Conservation (phyloP, 2,329 filamentous ascomycete genomes). For the Remersonia thermophila region DNA sequence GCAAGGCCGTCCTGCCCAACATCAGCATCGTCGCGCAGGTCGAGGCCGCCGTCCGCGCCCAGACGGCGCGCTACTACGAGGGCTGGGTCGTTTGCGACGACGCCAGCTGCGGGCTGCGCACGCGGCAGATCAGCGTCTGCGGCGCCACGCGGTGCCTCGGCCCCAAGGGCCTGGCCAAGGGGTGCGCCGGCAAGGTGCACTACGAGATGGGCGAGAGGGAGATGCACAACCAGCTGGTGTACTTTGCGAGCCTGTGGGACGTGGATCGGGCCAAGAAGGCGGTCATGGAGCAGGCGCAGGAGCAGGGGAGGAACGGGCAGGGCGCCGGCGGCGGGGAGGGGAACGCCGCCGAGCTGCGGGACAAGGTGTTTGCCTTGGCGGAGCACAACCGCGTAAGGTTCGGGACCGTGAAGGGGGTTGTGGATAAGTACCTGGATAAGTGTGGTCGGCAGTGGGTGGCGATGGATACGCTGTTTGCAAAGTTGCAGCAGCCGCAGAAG, state of each 20-base stretch:
- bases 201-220: slow-evolving; percentile 83
- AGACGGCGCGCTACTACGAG: slow-evolving; percentile 80
- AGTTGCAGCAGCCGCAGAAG: too few relatives aligned
- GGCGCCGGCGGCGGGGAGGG: slow-evolving; percentile 29
- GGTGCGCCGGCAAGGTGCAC: slow-evolving; percentile 76
- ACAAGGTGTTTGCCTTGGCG: slow-evolving; percentile 57
- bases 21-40: slow-evolving; percentile 75
- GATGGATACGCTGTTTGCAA: slow-evolving; percentile 78
- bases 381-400: slow-evolving; percentile 77
- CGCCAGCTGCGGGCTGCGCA: slow-evolving; percentile 70
- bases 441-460: slow-evolving; percentile 87
- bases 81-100: slow-evolving; percentile 88
- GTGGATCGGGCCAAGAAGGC: slow-evolving; percentile 64
- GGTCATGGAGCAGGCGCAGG: slow-evolving; percentile 20
- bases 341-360: slow-evolving; percentile 34
- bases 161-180: slow-evolving; percentile 69
- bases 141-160: slow-evolving; percentile 73
- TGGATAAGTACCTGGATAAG: slow-evolving; percentile 76
- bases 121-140: slow-evolving; percentile 86
- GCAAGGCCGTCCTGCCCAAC: slow-evolving; percentile 51
- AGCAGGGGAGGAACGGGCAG: slow-evolving; percentile 21
- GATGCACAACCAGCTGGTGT: slow-evolving; percentile 89
- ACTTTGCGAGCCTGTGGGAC: slow-evolving; percentile 76
- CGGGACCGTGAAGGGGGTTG: slow-evolving; percentile 58
- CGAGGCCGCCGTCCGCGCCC: slow-evolving; percentile 67